Conservation (phyloP, 202 grass and related monocot genomes). For the Panicum virgatum region DNA sequence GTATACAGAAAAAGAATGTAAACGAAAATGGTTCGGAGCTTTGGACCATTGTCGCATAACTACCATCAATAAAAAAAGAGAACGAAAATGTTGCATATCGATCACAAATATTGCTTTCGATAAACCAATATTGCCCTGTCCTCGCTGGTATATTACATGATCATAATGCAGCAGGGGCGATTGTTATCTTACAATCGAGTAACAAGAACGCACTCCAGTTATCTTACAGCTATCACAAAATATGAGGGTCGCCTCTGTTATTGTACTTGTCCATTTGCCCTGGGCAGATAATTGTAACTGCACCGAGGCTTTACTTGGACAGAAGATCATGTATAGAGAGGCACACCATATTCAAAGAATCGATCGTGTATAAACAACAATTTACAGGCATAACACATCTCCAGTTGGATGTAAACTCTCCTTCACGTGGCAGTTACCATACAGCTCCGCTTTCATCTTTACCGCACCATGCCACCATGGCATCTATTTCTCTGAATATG, state of each 20-base stretch:
- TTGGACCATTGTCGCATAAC: background rate
- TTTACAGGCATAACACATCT: constrained; percentile 31
- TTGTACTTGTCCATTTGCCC: background rate
- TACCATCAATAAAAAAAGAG: background rate
- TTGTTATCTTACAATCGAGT: background rate
- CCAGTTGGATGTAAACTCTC: background rate
- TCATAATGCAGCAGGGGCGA: background rate
- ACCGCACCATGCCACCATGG: no score
- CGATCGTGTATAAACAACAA: constrained; percentile 16
- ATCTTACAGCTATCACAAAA: constrained; percentile 3
- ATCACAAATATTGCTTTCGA: background rate
- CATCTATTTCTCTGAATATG: constrained; percentile 3
- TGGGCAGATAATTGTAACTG: background rate
- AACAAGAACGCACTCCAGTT: background rate
- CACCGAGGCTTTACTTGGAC: background rate
- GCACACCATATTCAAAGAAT: background rate
- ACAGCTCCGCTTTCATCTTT: background rate
- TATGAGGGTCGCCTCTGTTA: background rate
- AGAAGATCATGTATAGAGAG: background rate
- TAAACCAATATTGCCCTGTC: background rate
- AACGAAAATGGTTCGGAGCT: background rate
- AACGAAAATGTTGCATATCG: background rate
- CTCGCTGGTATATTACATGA: background rate
- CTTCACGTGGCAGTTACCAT: background rate
- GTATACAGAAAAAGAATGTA: background rate